phyloP scores from a whole-genome alignment of 148 eudicot species.

The Euryodendron excelsum region DNA sequence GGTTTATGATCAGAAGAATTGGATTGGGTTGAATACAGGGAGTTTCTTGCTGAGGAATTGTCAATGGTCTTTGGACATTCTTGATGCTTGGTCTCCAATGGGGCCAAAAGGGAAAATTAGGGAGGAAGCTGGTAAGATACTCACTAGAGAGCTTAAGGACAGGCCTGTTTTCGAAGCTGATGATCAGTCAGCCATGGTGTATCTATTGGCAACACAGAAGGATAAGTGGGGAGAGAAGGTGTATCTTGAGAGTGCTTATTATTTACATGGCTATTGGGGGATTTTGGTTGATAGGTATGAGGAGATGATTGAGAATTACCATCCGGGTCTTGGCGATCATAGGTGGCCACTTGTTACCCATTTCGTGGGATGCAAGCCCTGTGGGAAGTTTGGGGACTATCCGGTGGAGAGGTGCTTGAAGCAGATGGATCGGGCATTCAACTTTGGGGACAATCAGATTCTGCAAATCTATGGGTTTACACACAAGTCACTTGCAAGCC shows the following conservation, averaged over 20 bases:
- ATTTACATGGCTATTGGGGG: conserved; percentile 79
- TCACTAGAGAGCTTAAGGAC: conserved; percentile 59
- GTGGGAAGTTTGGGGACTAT: conserved; percentile 66
- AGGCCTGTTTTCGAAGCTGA: conserved; percentile 84
- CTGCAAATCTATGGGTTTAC: conserved; percentile 66
- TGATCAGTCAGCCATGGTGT: conserved; percentile 85
- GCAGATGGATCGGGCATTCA: conserved; percentile 77
- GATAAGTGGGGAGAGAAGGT: conserved; percentile 73
- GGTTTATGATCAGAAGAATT: conserved; percentile 72
- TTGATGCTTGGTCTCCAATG: conserved; percentile 79
- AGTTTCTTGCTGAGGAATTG: conserved; percentile 66
- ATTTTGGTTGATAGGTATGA: conserved; percentile 68
- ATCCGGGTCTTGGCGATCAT: conserved; percentile 73
- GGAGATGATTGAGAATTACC: conserved; percentile 55
- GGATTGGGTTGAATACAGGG: conserved; percentile 79
- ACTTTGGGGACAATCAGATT: conserved; percentile 76
- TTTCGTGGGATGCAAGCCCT: conserved; percentile 82
- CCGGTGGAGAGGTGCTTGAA: conserved; percentile 70
- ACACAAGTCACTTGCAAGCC: conserved; percentile 57
- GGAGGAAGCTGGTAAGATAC: conserved; percentile 58
- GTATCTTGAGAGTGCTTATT: conserved; percentile 63
- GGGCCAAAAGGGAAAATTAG: conserved; percentile 62
- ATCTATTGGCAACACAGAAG: conserved; percentile 49
- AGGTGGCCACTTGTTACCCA: conserved; percentile 85
- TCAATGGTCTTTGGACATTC: conserved; percentile 72